These are phyloP conservation scores for Acacia pycnantha DNA, from an alignment of 331 rosid species.

Conservation along the genomic window DNA sequence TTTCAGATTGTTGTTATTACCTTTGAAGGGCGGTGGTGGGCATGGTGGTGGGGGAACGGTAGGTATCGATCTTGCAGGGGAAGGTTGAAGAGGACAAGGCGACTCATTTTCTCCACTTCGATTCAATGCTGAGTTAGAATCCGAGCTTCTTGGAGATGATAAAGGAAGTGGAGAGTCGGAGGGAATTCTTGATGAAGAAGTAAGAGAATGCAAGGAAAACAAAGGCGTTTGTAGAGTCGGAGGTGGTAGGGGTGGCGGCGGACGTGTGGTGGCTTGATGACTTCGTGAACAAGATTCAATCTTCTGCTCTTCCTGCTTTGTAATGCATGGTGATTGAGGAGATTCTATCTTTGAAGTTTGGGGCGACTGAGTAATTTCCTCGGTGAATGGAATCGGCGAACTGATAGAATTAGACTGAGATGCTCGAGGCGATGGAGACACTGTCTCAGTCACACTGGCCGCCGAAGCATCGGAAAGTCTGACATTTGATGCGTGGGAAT, in stretches of 20 bases:
- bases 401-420: neutral
- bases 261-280: constrained; percentile 39
- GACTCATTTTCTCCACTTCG: constrained; percentile 37
- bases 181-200: constrained; percentile 49
- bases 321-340: constrained; percentile 30
- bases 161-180: constrained; percentile 57
- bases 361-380: neutral
- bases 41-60: constrained; percentile 78
- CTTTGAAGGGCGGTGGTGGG: constrained; percentile 65
- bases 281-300: constrained; percentile 22
- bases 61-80: constrained; percentile 39
- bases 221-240: constrained; percentile 39
- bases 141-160: constrained; percentile 59
- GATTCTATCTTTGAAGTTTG: constrained; percentile 32
- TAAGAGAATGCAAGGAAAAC: constrained; percentile 41
- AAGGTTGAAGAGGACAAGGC: constrained; percentile 34
- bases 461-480: constrained; percentile 84
- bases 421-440: constrained; percentile 40
- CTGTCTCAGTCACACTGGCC: constrained; percentile 41
- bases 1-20: constrained; percentile 34
- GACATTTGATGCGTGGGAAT: constrained; percentile 54
- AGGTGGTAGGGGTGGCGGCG: constrained; percentile 52
- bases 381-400: neutral
- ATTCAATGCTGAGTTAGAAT: constrained; percentile 43
- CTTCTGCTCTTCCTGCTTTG: constrained; percentile 29